These are phyloP conservation scores for Sporothrix inflata DNA, from an alignment of 2,329 filamentous ascomycete genomes.

Conservation along the genomic window DNA sequence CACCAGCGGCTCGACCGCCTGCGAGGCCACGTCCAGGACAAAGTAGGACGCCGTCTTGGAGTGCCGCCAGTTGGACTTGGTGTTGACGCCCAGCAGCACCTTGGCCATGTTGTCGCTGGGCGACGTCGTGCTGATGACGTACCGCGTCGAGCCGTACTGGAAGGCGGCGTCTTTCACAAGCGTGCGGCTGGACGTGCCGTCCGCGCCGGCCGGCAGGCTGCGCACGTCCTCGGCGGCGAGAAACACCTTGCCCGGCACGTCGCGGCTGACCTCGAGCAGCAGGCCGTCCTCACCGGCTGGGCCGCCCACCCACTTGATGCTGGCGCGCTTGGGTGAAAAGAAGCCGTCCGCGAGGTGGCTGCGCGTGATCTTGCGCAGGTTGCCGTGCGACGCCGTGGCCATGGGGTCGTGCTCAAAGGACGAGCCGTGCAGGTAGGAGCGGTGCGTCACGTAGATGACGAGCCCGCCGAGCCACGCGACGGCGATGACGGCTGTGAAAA, in stretches of 20 bases:
- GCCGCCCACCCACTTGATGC: conserved; percentile 76
- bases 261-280: conserved; percentile 68
- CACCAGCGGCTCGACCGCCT: conserved; percentile 76
- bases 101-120: conserved; percentile 85
- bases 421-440: conserved; percentile 67
- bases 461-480: conserved; percentile 71
- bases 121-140: conserved; percentile 65
- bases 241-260: conserved; percentile 65
- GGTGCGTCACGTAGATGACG: conserved; percentile 65
- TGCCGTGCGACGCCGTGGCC: conserved; percentile 62
- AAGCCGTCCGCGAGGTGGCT: conserved; percentile 69
- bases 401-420: conserved; percentile 68
- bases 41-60: conserved; percentile 87
- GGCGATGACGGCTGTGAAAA: conserved; percentile 62
- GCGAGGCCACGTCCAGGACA: conserved; percentile 85
- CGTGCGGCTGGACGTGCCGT: conserved; percentile 56
- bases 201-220: conserved; percentile 47
- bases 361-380: conserved; percentile 72
- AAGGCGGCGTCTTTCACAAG: conserved; percentile 75
- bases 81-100: conserved; percentile 77
- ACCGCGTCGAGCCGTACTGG: conserved; percentile 56
- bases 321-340: conserved; percentile 66
- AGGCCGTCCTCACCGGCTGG: conserved; percentile 80
- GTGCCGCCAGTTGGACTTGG: conserved; percentile 82
- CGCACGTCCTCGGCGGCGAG: conserved; percentile 86